Evolutionary conservation across 2,329 filamentous ascomycete species (phyloP).

Genomic region (Gnomoniopsis sp.): DNA sequence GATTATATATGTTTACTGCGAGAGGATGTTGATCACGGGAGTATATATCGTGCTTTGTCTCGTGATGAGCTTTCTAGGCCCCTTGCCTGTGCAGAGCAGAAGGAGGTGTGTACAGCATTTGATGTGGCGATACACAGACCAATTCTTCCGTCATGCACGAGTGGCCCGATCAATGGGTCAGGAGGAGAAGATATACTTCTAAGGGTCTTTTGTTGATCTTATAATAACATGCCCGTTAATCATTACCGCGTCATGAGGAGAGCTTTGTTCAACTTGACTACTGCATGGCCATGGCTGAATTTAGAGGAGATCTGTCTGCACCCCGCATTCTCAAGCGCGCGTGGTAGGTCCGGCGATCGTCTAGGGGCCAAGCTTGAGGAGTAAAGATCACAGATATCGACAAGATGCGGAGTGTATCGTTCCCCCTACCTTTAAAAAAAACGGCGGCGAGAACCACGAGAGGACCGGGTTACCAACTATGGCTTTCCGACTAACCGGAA

Average conservation of each 20-base stretch:
- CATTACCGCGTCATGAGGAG: too few species aligned
- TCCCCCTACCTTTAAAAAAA: too few species aligned
- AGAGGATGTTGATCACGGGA: not conserved
- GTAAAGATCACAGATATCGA: too few species aligned
- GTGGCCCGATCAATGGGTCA: not conserved
- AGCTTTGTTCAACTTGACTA: not conserved
- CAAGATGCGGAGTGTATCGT: too few species aligned
- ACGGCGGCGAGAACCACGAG: too few species aligned
- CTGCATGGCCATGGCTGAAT: not conserved
- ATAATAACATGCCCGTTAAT: too few species aligned
- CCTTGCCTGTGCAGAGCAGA: slow-evolving; percentile 11
- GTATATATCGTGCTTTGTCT: slow-evolving; percentile 7
- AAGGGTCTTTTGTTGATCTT: too few species aligned
- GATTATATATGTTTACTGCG: not conserved
- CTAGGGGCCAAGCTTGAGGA: too few species aligned
- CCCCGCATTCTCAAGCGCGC: not conserved
- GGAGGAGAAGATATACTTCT: not conserved
- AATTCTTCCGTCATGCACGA: not conserved
- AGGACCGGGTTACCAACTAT: too few species aligned
- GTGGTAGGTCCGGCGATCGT: not conserved
- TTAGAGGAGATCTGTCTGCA: not conserved
- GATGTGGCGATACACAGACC: slow-evolving; percentile 9
- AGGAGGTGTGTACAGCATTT: not conserved
- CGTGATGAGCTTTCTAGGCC: slow-evolving; percentile 7
- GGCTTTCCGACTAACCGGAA: too few species aligned